Evolutionary conservation across 352 stramenopile genomes (phyloP), one percentile per base, ranked within the genome.

Genomic region (Phytophthora cryptogea): DNA sequence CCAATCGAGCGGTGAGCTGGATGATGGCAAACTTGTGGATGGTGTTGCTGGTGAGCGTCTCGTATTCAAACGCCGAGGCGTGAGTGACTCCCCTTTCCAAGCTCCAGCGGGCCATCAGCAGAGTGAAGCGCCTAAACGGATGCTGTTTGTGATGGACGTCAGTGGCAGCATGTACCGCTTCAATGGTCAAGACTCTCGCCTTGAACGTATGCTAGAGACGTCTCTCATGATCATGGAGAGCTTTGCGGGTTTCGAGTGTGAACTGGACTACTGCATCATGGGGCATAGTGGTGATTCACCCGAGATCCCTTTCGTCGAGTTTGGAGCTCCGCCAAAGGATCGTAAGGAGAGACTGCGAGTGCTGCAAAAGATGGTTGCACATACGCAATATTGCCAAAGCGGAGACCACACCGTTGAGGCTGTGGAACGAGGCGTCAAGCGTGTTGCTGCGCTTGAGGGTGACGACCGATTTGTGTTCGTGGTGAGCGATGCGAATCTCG

Each of bases 161-260:
- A 96, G 81, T 52, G 94, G 84, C 39, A 94, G 80, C 26, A 97
- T 97, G 88, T 94, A 92, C 63, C 84, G 95, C 14, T 99, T 99
- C 68, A 98, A 98, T 66, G 77, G 87, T 30, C 94, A 97, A 47
- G 96, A 93, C 66, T 71, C 86, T n/a, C 86, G 96, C 10, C 80
- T 99, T 0, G 80, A 97, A 40, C 88, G 94, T 37, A 87, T 96
- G 40, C 72, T 98, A 5, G 95, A 98, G 75, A 96, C 94, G 8
- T 88, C 92, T 14, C 68, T 97, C 30, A 96, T 99, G 88, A 90
- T 99, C 54, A 98, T 99, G 94, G 95, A 99, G 72, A 89, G 78
- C 50, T 91, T 98, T 58, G 80, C 89, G 1, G 92, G 89, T 42
- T 88, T 94, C 39, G 90, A 98, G 49, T 71, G 78, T 44, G 81